These are phyloP conservation scores for Fusarium sp. DNA, from an alignment of 2,329 filamentous ascomycete genomes.

Conservation along the genomic window DNA sequence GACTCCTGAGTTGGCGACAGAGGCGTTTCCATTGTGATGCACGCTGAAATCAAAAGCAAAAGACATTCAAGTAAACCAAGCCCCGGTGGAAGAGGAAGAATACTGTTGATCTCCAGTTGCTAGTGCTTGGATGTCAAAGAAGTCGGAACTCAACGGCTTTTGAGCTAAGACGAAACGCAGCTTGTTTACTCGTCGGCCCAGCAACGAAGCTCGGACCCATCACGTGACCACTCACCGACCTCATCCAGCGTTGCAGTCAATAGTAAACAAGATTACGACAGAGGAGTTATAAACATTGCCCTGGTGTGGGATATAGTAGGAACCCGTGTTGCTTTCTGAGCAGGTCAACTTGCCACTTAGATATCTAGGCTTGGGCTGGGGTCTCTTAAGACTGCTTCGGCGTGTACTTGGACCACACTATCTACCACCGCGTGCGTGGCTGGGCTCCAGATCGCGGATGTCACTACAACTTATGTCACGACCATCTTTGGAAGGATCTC, in stretches of 20 bases:
- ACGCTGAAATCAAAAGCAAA: slow-evolving; percentile 38
- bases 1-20: slow-evolving; percentile 46
- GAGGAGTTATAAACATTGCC: too few relatives aligned
- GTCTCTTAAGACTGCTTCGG: too few relatives aligned
- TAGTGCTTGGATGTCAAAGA: slow-evolving; percentile 33
- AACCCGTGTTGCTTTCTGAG: too few relatives aligned
- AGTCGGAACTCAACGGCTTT: slow-evolving; percentile 26
- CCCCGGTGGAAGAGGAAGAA: slow-evolving; percentile 7
- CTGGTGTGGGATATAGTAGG: too few relatives aligned
- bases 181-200: slow-evolving; percentile 41
- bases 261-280: too few relatives aligned
- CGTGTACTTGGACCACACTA: neutral
- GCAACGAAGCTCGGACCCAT: slow-evolving; percentile 28
- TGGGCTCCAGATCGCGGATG: neutral
- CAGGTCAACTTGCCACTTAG: too few relatives aligned
- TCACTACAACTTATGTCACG: slow-evolving; percentile 3
- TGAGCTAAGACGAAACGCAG: slow-evolving; percentile 28
- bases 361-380: too few relatives aligned
- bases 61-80: slow-evolving; percentile 26
- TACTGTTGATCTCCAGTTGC: slow-evolving; percentile 20
- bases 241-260: too few relatives aligned
- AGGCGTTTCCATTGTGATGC: slow-evolving; percentile 48
- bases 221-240: slow-evolving; percentile 21
- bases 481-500: neutral
- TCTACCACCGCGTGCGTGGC: neutral